Evolutionary conservation across 73 alveolate species (phyloP), one percentile per base, ranked within the genome.

Genomic region (Vitrella brassicaformis): DNA sequence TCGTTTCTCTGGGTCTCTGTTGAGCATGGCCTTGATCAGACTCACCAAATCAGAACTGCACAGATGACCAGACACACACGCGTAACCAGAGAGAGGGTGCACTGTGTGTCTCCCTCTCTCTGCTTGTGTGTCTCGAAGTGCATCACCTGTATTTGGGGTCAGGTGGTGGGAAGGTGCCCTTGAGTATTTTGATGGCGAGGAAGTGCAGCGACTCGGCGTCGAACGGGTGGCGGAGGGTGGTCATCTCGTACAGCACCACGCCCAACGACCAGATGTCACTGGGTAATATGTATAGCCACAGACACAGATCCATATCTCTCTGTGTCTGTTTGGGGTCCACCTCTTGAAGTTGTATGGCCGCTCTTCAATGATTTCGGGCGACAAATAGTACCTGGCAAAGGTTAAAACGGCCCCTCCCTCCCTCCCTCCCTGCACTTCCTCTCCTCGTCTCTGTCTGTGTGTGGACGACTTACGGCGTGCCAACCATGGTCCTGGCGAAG

Each of bases 241-340:
- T 71, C 78, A 88, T 76, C 89, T 92, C 97, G 81, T 92, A 90
- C 76, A 92, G 84, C 65, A 92, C 82, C 22, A 92, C 95, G 25
- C 97, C 97, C 65, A 89, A 47, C 30, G 93, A 87, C 96, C 97
- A 92, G 25, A 92, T 87, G 78, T 91, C 97, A 72, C 94, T n/a
- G n/a, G n/a, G n/a, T n/a, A n/a, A n/a, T n/a, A n/a, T n/a, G n/a
- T n/a, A n/a, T n/a, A n/a, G n/a, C n/a, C n/a, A n/a, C n/a, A n/a
- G n/a, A n/a, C n/a, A n/a, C n/a, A n/a, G n/a, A n/a, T n/a, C n/a
- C n/a, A n/a, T n/a, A n/a, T n/a, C n/a, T n/a, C n/a, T n/a, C n/a
- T n/a, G n/a, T n/a, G n/a, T n/a, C n/a, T n/a, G n/a, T n/a, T n/a
- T n/a, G n/a, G n/a, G n/a, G n/a, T n/a, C n/a, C n/a, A n/a, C n/a